Conservation (phyloP, 2,329 filamentous ascomycete species). For the Didymella glomerata region DNA sequence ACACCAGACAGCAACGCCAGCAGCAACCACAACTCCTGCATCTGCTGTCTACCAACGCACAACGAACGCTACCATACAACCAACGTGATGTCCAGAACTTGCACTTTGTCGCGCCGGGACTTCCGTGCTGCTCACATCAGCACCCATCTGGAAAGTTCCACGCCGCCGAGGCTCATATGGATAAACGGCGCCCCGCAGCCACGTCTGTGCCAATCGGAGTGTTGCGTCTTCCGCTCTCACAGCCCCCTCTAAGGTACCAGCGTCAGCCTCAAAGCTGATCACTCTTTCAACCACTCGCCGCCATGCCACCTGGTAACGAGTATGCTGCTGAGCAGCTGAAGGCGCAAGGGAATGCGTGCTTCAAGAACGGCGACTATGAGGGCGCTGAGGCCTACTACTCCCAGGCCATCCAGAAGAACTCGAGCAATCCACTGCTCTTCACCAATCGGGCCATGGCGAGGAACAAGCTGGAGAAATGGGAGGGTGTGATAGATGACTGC, state of each 20-base stretch:
- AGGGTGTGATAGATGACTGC: conserved; percentile 80
- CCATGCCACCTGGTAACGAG: conserved; percentile 45
- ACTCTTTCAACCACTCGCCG: neutral
- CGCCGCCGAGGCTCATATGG: conserved; percentile 19
- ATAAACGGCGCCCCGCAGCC: conserved; percentile 27
- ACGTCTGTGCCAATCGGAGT: conserved; percentile 36
- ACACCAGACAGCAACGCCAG: neutral
- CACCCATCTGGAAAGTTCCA: conserved; percentile 39
- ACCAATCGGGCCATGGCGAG: conserved; percentile 89
- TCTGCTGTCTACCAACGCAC: conserved; percentile 1
- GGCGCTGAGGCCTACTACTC: conserved; percentile 75
- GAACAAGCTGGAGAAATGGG: conserved; percentile 76
- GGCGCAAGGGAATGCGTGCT: conserved; percentile 68
- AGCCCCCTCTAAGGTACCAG: conserved; percentile 7
- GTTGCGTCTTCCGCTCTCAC: conserved; percentile 29
- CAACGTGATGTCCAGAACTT: conserved; percentile 1
- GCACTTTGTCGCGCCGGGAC: conserved; percentile 5
- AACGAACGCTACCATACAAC: neutral
- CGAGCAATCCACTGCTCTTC: conserved; percentile 79
- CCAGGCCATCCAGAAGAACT: conserved; percentile 80
- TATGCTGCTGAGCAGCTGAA: conserved; percentile 59
- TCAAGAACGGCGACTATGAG: conserved; percentile 69
- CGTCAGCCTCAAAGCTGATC: neutral
- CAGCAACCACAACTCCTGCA: neutral
- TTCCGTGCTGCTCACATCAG: conserved; percentile 22